Evolutionary conservation across 2,329 filamentous ascomycete genomes (phyloP).

Genomic region (Pestalotiopsis sp.): DNA sequence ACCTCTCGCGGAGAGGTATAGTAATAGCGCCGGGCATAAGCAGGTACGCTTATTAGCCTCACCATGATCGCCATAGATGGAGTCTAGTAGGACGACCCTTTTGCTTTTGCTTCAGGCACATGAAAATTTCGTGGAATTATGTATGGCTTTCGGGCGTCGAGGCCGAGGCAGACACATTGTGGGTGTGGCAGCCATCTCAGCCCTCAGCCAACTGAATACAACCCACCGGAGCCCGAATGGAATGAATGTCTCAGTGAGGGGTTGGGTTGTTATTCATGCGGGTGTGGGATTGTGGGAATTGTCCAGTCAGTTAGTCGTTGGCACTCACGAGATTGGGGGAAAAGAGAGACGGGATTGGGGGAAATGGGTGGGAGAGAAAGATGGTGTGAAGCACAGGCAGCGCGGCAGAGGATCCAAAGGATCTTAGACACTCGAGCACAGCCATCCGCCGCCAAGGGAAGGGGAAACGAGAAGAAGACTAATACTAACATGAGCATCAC

Average conservation of each 20-base stretch:
- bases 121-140: background rate
- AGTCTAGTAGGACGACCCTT: background rate
- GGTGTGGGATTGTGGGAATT: background rate
- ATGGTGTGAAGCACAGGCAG: background rate
- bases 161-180: conserved; percentile 5
- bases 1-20: background rate
- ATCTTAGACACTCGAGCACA: background rate
- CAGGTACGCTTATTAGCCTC: conserved; percentile 1
- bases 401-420: background rate
- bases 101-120: background rate
- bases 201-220: conserved; percentile 1
- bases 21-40: conserved; percentile 2
- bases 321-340: background rate
- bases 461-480: background rate
- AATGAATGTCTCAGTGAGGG: background rate
- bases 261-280: background rate
- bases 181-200: background rate
- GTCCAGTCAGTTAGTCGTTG: background rate
- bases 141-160: background rate
- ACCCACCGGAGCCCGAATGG: background rate
- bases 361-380: background rate
- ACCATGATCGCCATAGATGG: background rate
- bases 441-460: background rate
- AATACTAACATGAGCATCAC: background rate
- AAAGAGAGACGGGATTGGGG: background rate